A percentile compares a stretch with the other conserved stretches of the same genome.
Conservation (phyloP, 2,329 filamentous ascomycete species). For the Neophaeococcomyces mojaviensis region DNA sequence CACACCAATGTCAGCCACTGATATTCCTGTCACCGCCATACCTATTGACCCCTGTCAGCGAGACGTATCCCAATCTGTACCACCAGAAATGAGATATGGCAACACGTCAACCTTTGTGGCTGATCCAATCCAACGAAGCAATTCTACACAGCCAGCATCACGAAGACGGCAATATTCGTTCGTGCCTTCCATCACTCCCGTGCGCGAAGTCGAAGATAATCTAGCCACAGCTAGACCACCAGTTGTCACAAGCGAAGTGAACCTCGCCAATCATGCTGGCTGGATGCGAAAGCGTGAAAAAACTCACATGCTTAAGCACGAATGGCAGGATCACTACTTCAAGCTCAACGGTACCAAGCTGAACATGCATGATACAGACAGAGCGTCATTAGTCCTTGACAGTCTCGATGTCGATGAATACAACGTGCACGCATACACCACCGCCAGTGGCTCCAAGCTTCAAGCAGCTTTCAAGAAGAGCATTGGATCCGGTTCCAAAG, state of each 20-base stretch:
- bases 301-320: slow-evolving; percentile 77
- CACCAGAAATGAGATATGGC: slow-evolving; percentile 83
- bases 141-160: slow-evolving; percentile 29
- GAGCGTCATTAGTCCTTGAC: slow-evolving; percentile 25
- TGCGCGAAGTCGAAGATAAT: slow-evolving; percentile 14
- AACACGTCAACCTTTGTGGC: slow-evolving; percentile 25
- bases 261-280: slow-evolving; percentile 57
- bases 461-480: slow-evolving; percentile 70
- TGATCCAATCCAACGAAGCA: slow-evolving; percentile 41
- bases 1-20: slow-evolving; percentile 87
- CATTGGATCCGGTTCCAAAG: slow-evolving; percentile 34
- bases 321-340: slow-evolving; percentile 90
- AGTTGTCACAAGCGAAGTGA: slow-evolving; percentile 13
- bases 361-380: slow-evolving; percentile 29
- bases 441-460: slow-evolving; percentile 71
- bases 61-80: slow-evolving; percentile 80
- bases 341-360: slow-evolving; percentile 69
- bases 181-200: slow-evolving; percentile 19
- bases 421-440: slow-evolving; percentile 34
- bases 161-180: slow-evolving; percentile 18
- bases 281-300: slow-evolving; percentile 94
- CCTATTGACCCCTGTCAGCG: slow-evolving; percentile 65
- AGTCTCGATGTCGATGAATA: slow-evolving; percentile 34
- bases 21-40: slow-evolving; percentile 71
- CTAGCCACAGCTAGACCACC: no score